These are phyloP conservation scores for Lagenidium sp. DNA, from an alignment of 352 stramenopile genomes.

Conservation along the genomic window DNA sequence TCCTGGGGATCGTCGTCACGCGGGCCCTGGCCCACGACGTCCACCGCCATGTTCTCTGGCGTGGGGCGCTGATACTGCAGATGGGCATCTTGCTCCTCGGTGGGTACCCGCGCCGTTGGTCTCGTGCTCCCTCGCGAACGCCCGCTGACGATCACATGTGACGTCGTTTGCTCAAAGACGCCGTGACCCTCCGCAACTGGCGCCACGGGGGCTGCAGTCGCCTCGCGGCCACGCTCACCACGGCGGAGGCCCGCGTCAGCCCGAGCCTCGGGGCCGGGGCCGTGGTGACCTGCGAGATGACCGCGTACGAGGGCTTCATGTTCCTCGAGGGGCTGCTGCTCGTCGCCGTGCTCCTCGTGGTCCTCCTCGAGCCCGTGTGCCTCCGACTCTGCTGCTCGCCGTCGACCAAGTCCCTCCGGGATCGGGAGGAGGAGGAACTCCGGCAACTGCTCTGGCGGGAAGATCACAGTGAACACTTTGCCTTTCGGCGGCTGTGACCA, in stretches of 20 bases:
- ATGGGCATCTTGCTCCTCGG: neutral
- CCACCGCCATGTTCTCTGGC: neutral
- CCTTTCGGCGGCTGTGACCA: neutral
- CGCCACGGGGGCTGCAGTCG: neutral
- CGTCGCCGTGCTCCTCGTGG: neutral
- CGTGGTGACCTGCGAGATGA: neutral
- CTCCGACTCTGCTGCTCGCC: constrained; percentile 6
- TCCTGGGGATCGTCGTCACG: neutral
- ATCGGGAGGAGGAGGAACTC: neutral
- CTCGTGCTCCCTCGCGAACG: too few species aligned
- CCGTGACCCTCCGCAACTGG: neutral
- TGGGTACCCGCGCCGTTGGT: too few species aligned
- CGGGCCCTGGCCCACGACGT: neutral
- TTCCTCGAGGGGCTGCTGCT: constrained; percentile 4
- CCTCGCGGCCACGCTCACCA: neutral
- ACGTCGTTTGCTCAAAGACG: neutral
- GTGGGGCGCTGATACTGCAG: neutral
- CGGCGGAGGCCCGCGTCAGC: neutral
- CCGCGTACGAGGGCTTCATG: constrained; percentile 6
- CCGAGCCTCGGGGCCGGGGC: neutral
- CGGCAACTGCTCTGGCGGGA: neutral
- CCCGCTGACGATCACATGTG: too few species aligned
- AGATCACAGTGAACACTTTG: neutral
- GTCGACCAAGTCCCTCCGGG: neutral
- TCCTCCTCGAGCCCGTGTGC: constrained; percentile 7